Percentiles rank a stretch among this genome's conserved stretches.
Conservation (phyloP, 2,329 filamentous ascomycete species). For the Xylaria sp. region DNA sequence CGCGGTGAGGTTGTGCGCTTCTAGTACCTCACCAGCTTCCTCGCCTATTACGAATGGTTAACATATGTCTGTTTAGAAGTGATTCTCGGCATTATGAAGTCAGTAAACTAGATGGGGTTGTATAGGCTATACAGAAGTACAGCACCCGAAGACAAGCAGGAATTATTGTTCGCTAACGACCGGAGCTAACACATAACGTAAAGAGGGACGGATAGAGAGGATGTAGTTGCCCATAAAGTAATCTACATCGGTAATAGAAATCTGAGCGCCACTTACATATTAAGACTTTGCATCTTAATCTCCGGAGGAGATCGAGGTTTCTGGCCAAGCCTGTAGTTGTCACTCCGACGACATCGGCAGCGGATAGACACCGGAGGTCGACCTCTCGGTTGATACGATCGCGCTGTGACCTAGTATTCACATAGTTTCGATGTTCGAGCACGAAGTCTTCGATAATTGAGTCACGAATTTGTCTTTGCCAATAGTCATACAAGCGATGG, state of each 20-base stretch:
- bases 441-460: conserved; percentile 32
- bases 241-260: not conserved
- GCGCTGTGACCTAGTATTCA: conserved; percentile 32
- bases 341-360: conserved; percentile 64
- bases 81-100: not conserved
- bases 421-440: conserved; percentile 29
- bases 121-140: not conserved
- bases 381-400: conserved; percentile 48
- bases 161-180: no score
- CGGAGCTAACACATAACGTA: not conserved
- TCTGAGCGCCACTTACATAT: conserved; percentile 55
- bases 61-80: not conserved
- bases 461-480: conserved; percentile 46
- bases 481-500: conserved; percentile 45
- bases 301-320: conserved; percentile 61
- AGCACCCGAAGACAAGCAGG: not conserved
- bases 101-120: no score
- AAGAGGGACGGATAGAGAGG: not conserved
- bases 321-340: conserved; percentile 70
- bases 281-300: conserved; percentile 65
- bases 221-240: not conserved
- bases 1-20: conserved; percentile 70
- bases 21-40: conserved; percentile 75
- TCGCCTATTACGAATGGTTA: conserved; percentile 53
- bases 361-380: conserved; percentile 52